Evolutionary conservation across 306 rosid species (phyloP), one percentile per base, ranked within the genome.

Genomic region (Trifolium fragiferum): DNA sequence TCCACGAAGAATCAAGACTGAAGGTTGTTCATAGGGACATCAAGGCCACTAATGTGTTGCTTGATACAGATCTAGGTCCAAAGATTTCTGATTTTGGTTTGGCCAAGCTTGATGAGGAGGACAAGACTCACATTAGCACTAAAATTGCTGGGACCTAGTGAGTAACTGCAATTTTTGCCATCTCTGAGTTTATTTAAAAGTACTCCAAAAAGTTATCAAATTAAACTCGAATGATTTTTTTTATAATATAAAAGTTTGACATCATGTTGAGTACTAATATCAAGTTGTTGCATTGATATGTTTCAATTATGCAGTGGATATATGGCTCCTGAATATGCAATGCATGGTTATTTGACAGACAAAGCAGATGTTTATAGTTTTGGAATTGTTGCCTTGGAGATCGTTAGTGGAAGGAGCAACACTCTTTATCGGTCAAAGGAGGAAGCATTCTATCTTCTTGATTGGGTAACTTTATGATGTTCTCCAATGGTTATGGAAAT

Each of bases 311-410:
- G 2, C 21, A 33, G 50, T 6, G 81, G 81, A 44, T 90, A 90
- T 55, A 90, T 90, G 96, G 91, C 93, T 77, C 96, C 91, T 2
- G 89, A 90, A 30, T 86, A 90, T 1, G 96, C 96, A 15, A 84
- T 82, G 84, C 82, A 83, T 41, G 90, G 95, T 35, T 70, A 89
- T 59, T 80, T 89, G 76, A 87, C 89, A 0, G 86, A 89, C 60
- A 87, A 89, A 50, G 90, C 90, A 44, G 92, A 89, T 59, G 90
- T 86, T 8, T 89, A 89, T 50, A 90, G 92, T 65, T 90, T 85
- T 37, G 92, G 90, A 70, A 25, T 90, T 6, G 92, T 90, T 33
- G 80, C 79, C 5, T 74, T 90, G n/a, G 96, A 90, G 73, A 81
- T 90, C 16, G 81, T 88, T 6, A 77, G 84, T 33, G 96, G 70